Evolutionary conservation across 73 alveolate genomes (phyloP), one percentile per base, ranked within the genome.

Genomic region (Effrenium voratum): DNA sequence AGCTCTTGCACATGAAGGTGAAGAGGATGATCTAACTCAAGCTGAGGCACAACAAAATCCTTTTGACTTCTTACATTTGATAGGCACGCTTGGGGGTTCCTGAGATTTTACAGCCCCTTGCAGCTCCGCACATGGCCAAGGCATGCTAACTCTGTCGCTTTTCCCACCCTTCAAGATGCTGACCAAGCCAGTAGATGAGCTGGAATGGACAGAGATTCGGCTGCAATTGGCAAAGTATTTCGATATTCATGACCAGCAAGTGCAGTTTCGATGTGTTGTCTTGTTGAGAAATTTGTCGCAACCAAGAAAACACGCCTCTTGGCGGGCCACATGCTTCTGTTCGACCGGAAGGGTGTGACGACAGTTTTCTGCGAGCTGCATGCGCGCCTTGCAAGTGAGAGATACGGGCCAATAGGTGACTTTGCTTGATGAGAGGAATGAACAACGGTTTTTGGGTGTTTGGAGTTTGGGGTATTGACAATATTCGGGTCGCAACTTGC

Each of bases 291-390:
- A 10, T 15, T 2, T n/a, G 30, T 47, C 2, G 43, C 77, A 22
- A 36, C 49, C 82, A 6, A 72, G 82, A 72, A 72, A 36, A 72
- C 82, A 72, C 97, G 97, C 8, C 87, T 90, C 34, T 36, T 90
- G 88, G 97, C 97, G n/a, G 97, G 97, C 52, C 83, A 90, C 87
- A 90, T 90, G 97, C 36, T 90, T 72, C 76, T 90, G 15, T 90
- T 90, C n/a, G 97, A 90, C 28, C 87, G 80, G 75, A 90, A 15
- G 24, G 97, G 97, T 36, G 88, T 90, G 34, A 90, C 97, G 0
- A 79, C 97, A 19, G 97, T 90, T 38, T 90, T 68, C 16, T 90
- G 97, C 55, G 97, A 90, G 47, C 97, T 90, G 26, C 97, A 90
- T 90, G 97, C 87, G 38, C 97, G 49, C 34, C 82, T 72, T 72